phyloP scores from a whole-genome alignment of 1,139 yeast genomes.

The Pneumocystis wakefieldiae region DNA sequence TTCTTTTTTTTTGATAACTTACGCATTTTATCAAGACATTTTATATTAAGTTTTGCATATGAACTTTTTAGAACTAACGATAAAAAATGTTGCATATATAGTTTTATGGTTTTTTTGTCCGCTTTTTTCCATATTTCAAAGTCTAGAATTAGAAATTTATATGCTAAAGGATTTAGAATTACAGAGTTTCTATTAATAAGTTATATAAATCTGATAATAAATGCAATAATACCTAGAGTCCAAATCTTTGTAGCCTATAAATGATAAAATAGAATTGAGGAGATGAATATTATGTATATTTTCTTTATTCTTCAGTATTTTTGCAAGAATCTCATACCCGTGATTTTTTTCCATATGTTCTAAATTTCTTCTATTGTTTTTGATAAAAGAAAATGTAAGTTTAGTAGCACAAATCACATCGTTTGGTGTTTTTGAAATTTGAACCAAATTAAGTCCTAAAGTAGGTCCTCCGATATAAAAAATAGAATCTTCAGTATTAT shows the following conservation, averaged over 20 bases:
- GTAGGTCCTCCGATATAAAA: conserved; percentile 28
- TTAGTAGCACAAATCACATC: conserved; percentile 20
- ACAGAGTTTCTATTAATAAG: conserved; percentile 25
- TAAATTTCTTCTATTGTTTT: conserved; percentile 21
- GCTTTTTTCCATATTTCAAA: conserved; percentile 36
- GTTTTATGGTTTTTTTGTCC: conserved; percentile 33
- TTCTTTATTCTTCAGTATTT: conserved; percentile 25
- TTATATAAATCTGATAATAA: background rate
- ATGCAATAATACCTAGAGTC: conserved; percentile 21
- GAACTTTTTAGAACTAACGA: conserved; percentile 34
- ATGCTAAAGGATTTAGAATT: conserved; percentile 33
- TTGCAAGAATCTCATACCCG: conserved; percentile 32
- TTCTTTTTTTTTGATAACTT: background rate
- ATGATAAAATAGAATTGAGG: conserved; percentile 29
- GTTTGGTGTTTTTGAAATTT: conserved; percentile 20
- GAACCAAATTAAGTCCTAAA: conserved; percentile 24
- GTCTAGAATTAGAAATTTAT: conserved; percentile 33
- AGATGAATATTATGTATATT: conserved; percentile 22
- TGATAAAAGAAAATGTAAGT: conserved; percentile 25
- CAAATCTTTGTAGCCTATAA: conserved; percentile 32
- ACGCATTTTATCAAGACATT: conserved; percentile 37
- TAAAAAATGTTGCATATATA: conserved; percentile 41
- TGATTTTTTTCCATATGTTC: conserved; percentile 29
- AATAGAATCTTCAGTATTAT: conserved; percentile 17
- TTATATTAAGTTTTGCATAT: conserved; percentile 34